These are phyloP conservation scores for Tolypocladium nubicola DNA, from an alignment of 2,329 filamentous ascomycete species.

Conservation along the genomic window DNA sequence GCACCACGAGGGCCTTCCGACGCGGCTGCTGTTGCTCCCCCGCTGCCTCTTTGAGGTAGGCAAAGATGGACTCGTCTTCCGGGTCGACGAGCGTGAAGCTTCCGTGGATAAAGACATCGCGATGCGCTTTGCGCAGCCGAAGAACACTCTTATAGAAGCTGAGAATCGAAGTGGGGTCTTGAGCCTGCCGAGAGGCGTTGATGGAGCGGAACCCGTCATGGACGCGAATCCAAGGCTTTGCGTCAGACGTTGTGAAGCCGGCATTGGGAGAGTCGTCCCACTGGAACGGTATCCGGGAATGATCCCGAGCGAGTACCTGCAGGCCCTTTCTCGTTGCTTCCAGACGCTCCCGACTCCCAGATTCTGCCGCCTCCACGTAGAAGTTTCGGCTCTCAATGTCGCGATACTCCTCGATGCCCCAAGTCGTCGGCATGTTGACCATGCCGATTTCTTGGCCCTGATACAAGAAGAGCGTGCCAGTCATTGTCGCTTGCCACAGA, in stretches of 20 bases:
- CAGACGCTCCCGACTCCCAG: conserved; percentile 22
- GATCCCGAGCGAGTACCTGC: conserved; percentile 49
- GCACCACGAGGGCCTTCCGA: neutral
- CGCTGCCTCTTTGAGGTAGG: conserved; percentile 33
- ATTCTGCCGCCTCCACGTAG: conserved; percentile 32
- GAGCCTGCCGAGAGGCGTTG: conserved; percentile 42
- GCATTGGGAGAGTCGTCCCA: conserved; percentile 49
- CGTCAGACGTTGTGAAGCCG: conserved; percentile 41
- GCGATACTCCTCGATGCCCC: conserved; percentile 42
- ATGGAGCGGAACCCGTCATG: conserved; percentile 46
- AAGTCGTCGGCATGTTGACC: conserved; percentile 40
- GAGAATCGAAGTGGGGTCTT: conserved; percentile 38
- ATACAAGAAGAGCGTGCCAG: conserved; percentile 46
- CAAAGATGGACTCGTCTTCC: conserved; percentile 42
- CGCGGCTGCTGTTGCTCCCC: neutral
- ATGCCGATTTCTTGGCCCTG: conserved; percentile 54
- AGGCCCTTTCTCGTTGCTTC: conserved; percentile 39
- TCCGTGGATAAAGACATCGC: conserved; percentile 52
- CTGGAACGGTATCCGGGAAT: conserved; percentile 55
- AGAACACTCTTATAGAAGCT: conserved; percentile 49
- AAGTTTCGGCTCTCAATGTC: conserved; percentile 44
- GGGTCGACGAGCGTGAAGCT: conserved; percentile 43
- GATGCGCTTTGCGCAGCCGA: conserved; percentile 39
- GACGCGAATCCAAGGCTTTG: conserved; percentile 56
- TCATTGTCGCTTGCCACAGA: conserved; percentile 35